Conservation (phyloP, 2,329 filamentous ascomycete genomes). For the Thermoascus crustaceus region DNA sequence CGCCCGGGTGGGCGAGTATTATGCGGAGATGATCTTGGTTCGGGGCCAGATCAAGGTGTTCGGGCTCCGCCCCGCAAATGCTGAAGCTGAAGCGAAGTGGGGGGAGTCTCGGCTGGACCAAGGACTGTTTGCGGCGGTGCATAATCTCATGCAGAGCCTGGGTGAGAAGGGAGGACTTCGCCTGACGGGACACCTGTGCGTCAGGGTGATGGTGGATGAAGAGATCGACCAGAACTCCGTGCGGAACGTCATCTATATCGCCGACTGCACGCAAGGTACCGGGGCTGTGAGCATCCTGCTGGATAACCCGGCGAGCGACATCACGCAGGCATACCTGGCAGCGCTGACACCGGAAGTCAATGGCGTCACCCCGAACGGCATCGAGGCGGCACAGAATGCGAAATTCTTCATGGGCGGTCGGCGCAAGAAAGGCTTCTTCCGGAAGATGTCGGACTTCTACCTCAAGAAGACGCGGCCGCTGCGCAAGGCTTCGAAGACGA, state of each 20-base stretch:
- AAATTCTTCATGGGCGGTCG: not conserved
- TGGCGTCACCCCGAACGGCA: constrained; percentile 3
- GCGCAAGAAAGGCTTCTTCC: constrained; percentile 2
- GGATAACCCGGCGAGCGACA: constrained; percentile 20
- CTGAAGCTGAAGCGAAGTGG: constrained; percentile 58
- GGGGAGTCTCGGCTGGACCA: constrained; percentile 48
- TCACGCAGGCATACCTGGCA: constrained; percentile 21
- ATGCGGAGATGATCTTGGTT: constrained; percentile 63
- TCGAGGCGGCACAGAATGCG: not conserved
- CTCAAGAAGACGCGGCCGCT: constrained; percentile 9
- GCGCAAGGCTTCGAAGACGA: constrained; percentile 13
- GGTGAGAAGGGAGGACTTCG: constrained; percentile 40
- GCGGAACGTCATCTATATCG: constrained; percentile 25
- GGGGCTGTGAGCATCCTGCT: constrained; percentile 17
- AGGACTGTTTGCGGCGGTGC: constrained; percentile 51
- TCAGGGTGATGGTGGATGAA: constrained; percentile 60
- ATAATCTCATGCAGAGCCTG: constrained; percentile 55
- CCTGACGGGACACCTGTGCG: constrained; percentile 63
- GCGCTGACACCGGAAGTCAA: constrained; percentile 12
- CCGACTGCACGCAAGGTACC: constrained; percentile 24
- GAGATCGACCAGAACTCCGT: constrained; percentile 24
- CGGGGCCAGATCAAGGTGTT: constrained; percentile 57
- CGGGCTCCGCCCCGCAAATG: constrained; percentile 56
- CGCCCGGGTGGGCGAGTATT: constrained; percentile 58
- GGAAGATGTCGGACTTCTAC: constrained; percentile 5